These are phyloP conservation scores for Botrytis porri DNA, from an alignment of 2,329 filamentous ascomycete genomes.

Conservation along the genomic window DNA sequence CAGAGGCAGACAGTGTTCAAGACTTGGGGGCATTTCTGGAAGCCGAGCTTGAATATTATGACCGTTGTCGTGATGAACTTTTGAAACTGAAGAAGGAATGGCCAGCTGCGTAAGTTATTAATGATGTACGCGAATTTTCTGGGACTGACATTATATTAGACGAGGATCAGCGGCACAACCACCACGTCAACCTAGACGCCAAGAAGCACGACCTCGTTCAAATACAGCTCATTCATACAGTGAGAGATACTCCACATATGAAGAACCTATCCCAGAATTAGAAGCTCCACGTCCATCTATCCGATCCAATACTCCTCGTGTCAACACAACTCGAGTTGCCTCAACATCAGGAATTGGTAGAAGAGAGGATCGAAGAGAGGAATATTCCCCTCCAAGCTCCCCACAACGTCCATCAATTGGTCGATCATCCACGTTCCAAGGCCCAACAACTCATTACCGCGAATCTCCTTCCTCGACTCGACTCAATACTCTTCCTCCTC, in stretches of 20 bases:
- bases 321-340: constrained; percentile 28
- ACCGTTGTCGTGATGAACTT: constrained; percentile 83
- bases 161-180: constrained; percentile 18
- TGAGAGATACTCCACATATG: constrained; percentile 55
- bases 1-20: constrained; percentile 76
- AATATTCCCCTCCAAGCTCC: constrained; percentile 32
- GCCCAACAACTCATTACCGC: constrained; percentile 50
- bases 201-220: constrained; percentile 49
- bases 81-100: constrained; percentile 65
- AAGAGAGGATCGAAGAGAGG: constrained; percentile 30
- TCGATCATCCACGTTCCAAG: constrained; percentile 58
- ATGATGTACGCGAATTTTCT: background rate
- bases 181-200: constrained; percentile 29
- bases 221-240: constrained; percentile 63
- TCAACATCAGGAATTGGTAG: constrained; percentile 30
- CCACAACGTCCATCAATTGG: constrained; percentile 46
- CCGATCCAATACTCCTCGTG: constrained; percentile 40
- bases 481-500: constrained; percentile 44
- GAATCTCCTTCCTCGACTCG: constrained; percentile 49
- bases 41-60: constrained; percentile 85
- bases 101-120: constrained; percentile 56
- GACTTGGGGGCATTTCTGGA: constrained; percentile 83
- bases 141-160: constrained; percentile 12
- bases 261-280: constrained; percentile 47
- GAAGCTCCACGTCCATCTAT: constrained; percentile 48